Evolutionary conservation across 2,329 filamentous ascomycete species (phyloP).

Genomic region (Colletotrichum somersetense): DNA sequence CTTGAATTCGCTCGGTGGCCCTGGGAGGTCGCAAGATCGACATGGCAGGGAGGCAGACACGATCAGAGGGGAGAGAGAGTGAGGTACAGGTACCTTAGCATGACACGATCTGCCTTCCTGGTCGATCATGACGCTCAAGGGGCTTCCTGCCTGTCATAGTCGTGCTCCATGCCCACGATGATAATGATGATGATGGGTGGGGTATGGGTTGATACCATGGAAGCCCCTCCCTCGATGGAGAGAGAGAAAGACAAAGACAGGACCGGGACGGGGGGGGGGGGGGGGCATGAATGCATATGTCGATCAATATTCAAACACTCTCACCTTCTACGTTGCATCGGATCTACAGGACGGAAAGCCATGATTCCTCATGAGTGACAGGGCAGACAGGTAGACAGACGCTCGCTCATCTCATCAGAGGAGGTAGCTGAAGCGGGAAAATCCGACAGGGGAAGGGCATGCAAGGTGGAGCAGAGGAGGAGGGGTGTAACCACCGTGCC

Average conservation of each 20-base stretch:
- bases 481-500: no score
- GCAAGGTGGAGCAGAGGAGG: background rate
- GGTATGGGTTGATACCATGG: background rate
- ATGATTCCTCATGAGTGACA: slow-evolving; percentile 12
- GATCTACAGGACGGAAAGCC: slow-evolving; percentile 15
- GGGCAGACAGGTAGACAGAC: background rate
- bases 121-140: background rate
- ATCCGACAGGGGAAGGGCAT: background rate
- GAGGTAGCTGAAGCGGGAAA: background rate
- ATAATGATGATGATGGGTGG: background rate
- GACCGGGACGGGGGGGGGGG: background rate
- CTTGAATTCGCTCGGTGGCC: background rate
- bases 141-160: background rate
- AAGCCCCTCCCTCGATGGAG: background rate
- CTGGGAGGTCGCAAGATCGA: slow-evolving; percentile 8
- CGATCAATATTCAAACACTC: slow-evolving; percentile 8
- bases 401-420: background rate
- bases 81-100: background rate
- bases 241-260: background rate
- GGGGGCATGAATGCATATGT: slow-evolving; percentile 6
- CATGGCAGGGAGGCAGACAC: background rate
- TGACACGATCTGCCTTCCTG: background rate
- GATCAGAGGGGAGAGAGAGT: background rate
- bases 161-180: background rate
- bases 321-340: slow-evolving; percentile 14